Percentiles rank a stretch among this genome's conserved stretches.
Evolutionary conservation across 106 monocot genomes (phyloP).

Genomic region (Vanilla planifolia): DNA sequence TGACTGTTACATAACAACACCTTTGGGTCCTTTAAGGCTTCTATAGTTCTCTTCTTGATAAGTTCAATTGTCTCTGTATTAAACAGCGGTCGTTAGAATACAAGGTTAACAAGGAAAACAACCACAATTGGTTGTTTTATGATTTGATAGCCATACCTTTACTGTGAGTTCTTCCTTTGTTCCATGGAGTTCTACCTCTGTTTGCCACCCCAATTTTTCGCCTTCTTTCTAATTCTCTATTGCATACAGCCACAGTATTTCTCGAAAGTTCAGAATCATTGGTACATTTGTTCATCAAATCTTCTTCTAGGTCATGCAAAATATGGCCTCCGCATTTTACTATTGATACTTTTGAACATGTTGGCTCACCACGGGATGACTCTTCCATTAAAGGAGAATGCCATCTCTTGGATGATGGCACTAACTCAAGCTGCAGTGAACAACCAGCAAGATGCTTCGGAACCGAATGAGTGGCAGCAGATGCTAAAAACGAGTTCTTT

Average conservation of each 20-base stretch:
- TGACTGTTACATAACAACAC: constrained; percentile 87
- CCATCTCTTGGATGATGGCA: not conserved
- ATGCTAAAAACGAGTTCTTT: constrained; percentile 11
- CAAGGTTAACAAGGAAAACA: not conserved
- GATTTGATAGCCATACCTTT: constrained; percentile 29
- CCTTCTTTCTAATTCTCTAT: constrained; percentile 59
- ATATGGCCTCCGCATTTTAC: constrained; percentile 4
- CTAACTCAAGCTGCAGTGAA: constrained; percentile 10
- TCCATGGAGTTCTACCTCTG: constrained; percentile 82
- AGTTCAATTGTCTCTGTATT: constrained; percentile 55
- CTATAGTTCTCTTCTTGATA: constrained; percentile 71
- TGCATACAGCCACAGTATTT: too few species aligned
- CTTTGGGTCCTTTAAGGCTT: constrained; percentile 86
- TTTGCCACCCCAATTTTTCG: constrained; percentile 76
- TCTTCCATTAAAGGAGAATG: not conserved
- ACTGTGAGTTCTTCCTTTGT: constrained; percentile 70
- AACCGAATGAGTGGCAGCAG: constrained; percentile 5
- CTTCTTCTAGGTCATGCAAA: constrained; percentile 3
- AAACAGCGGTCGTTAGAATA: not conserved
- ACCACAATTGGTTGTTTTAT: not conserved
- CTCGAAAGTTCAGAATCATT: not conserved
- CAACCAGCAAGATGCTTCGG: constrained; percentile 3
- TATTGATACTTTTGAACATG: not conserved
- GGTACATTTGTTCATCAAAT: not conserved
- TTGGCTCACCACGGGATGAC: not conserved